phyloP scores from a whole-genome alignment of 2,329 filamentous ascomycete species.

The Cytospora leucostoma region DNA sequence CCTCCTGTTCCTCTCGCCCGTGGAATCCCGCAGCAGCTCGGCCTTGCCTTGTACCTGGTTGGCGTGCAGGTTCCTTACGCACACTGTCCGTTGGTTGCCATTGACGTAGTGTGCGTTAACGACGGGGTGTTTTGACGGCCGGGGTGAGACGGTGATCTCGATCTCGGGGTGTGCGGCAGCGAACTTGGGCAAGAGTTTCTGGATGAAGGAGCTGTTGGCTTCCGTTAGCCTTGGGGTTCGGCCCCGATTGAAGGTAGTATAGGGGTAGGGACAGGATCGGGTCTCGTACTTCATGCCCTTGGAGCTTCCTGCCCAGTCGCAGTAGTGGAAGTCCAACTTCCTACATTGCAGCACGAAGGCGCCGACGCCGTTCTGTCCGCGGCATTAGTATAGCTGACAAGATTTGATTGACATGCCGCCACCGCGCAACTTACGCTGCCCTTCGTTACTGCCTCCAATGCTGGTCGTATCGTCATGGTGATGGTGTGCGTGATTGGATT shows the following conservation, averaged over 20 bases:
- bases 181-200: constrained; percentile 73
- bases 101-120: constrained; percentile 93
- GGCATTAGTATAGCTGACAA: constrained; percentile 22
- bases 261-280: constrained; percentile 8
- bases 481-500: constrained; percentile 43
- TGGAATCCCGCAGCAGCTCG: constrained; percentile 70
- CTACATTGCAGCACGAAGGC: constrained; percentile 98
- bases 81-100: constrained; percentile 80
- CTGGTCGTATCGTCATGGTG: constrained; percentile 56
- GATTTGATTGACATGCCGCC: no score
- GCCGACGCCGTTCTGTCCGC: constrained; percentile 82
- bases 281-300: constrained; percentile 82
- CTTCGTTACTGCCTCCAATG: constrained; percentile 52
- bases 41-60: constrained; percentile 81
- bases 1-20: constrained; percentile 70
- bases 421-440: constrained; percentile 49
- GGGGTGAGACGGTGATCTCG: constrained; percentile 88
- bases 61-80: constrained; percentile 81
- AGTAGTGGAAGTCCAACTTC: constrained; percentile 94
- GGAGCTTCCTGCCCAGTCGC: constrained; percentile 93
- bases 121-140: constrained; percentile 86
- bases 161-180: constrained; percentile 80
- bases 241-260: not conserved
- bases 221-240: constrained; percentile 15
- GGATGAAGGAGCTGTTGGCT: constrained; percentile 73